Percentiles rank a stretch among this genome's conserved stretches.
Conservation (phyloP, 2,329 filamentous ascomycete genomes). For the Aspergillus sp. region DNA sequence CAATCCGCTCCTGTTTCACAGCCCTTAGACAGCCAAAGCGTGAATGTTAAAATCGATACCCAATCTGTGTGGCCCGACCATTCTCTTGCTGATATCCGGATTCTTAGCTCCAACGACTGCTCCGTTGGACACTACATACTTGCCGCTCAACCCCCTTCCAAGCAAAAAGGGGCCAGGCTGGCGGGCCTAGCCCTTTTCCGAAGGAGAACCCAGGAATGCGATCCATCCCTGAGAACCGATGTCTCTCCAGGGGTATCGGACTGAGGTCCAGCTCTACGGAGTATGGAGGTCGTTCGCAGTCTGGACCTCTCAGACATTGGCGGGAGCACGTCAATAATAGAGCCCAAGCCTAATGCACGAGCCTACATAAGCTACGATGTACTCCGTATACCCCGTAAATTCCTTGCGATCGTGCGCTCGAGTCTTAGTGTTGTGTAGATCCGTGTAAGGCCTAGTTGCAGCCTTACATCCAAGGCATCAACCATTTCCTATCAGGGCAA, state of each 20-base stretch:
- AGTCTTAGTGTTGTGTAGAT: slow-evolving; percentile 19
- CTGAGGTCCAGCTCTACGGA: background rate
- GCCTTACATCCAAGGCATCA: slow-evolving; percentile 15
- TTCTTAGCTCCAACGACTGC: background rate
- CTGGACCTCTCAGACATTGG: background rate
- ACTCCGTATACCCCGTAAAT: background rate
- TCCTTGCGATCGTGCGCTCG: slow-evolving; percentile 20
- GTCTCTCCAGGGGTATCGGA: background rate
- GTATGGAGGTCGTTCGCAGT: background rate
- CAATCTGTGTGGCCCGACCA: slow-evolving; percentile 3
- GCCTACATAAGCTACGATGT: background rate
- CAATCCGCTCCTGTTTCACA: background rate
- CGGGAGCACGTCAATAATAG: background rate
- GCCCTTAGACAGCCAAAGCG: background rate
- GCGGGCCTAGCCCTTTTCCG: background rate
- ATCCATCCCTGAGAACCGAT: background rate
- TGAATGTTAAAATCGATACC: background rate
- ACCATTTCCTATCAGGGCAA: slow-evolving; percentile 24
- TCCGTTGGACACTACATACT: background rate
- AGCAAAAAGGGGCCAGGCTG: background rate
- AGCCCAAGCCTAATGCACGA: background rate
- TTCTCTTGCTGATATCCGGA: background rate
- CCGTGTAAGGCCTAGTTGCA: background rate
- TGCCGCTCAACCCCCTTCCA: background rate
- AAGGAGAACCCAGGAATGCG: background rate